Percentiles rank a stretch among this genome's conserved stretches.
Evolutionary conservation across 2,329 filamentous ascomycete species (phyloP).

Genomic region (Aspergillus sp.): DNA sequence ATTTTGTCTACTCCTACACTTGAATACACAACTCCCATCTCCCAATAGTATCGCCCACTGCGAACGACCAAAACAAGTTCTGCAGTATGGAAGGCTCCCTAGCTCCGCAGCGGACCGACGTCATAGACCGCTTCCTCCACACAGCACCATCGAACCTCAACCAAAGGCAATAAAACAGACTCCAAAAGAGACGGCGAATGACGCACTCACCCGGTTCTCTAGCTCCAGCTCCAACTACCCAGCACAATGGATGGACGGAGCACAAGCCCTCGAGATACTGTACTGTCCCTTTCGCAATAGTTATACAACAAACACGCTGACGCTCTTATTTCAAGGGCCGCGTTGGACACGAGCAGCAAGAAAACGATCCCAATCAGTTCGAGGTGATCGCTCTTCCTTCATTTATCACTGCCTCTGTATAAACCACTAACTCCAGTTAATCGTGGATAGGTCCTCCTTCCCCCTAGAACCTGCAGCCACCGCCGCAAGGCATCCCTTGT

Average conservation of each 20-base stretch:
- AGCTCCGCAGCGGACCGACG: neutral
- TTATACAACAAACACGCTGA: slow-evolving; percentile 1
- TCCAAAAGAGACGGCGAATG: neutral
- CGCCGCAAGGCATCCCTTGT: slow-evolving; percentile 63
- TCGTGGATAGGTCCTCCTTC: slow-evolving; percentile 53
- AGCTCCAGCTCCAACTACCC: no score
- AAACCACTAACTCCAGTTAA: neutral
- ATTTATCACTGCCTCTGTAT: neutral
- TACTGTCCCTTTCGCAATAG: slow-evolving; percentile 17
- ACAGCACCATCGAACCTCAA: neutral
- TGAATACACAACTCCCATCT: neutral
- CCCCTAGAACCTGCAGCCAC: slow-evolving; percentile 49
- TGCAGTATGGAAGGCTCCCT: neutral
- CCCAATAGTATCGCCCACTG: no score
- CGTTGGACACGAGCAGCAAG: slow-evolving; percentile 24
- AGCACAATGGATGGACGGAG: neutral
- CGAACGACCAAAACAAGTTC: no score
- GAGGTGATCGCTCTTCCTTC: slow-evolving; percentile 28
- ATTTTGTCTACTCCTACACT: no score
- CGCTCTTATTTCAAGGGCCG: slow-evolving; percentile 20
- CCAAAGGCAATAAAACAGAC: neutral
- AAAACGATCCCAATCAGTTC: slow-evolving; percentile 37
- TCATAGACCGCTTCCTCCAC: neutral
- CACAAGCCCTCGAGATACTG: neutral
- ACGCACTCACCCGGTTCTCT: neutral